Base-by-base conservation (phyloP, 1,284 basidiomycete species). In the Coniophora puteana region DNA sequence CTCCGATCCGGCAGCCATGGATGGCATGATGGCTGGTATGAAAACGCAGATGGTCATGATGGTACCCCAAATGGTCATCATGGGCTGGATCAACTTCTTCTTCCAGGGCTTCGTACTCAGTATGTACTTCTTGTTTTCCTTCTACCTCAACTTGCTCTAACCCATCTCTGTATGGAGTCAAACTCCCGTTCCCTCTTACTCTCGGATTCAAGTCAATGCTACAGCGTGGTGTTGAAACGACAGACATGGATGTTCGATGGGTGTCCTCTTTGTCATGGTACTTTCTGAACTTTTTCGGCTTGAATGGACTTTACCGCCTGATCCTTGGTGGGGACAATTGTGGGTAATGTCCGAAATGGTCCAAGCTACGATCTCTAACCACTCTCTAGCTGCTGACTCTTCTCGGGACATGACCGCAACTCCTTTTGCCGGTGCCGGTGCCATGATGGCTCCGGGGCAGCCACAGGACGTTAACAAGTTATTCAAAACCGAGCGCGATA, bases 41-140 rank as follows among this genome's bases (percentile, higher is more conserved):
- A 99, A 98, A 74, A 96, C 95, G 38, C 95, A 98, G 67, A 93
- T 93, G 74, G 93, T 98, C 40, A 94, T 95, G 84, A 91, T 91
- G 90, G 86, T 95, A 7, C 92, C 90, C 8, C 92, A 97, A 65
- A 98, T 98, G 84, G 76, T 98, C 49, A 94, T 99, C 55, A 99
- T 99, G 96, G 95, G 94, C 48, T 99, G 96, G 91, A 96, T 99
- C 71, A 97, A 95, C 67, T 94, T 95, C 65, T 99, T 99, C 80
- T 99, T 99, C 70, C 89, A 92, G 51, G 95, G 95, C 24, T 98
- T 99, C 61, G 89, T 99, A 39, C 77, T 97, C 46, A 96, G 95
- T 97, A 62, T 64, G 92, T 82, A 35, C 39, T n/a, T n/a, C 35
- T 38, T 35, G 29, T 36, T 20, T 8, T 28, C 17, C 44, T 35